A percentile compares a stretch with the other conserved stretches of the same genome.
These are phyloP conservation scores for Solanum aculeatissimum DNA, from an alignment of 305 asterid genomes.

Conservation along the genomic window DNA sequence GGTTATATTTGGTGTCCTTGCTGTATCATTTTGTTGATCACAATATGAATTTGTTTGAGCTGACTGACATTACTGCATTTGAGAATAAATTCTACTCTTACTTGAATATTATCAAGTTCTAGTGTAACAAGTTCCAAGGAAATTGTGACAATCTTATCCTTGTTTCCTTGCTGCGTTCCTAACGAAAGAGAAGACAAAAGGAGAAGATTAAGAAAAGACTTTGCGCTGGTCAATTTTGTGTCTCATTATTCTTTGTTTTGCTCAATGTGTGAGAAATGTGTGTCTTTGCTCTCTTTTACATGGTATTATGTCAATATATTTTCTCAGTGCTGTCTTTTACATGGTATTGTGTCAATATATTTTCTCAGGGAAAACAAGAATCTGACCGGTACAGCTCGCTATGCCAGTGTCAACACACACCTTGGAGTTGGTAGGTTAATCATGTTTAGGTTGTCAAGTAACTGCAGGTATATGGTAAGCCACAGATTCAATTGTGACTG, in stretches of 20 bases:
- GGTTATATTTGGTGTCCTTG: not conserved
- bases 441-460: not conserved
- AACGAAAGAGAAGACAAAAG: not conserved
- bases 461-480: not conserved
- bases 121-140: not conserved
- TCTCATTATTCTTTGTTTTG: not conserved
- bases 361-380: constrained; percentile 86
- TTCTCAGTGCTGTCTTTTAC: constrained; percentile 24
- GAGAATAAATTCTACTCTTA: not conserved
- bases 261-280: not conserved
- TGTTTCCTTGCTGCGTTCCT: not conserved
- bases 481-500: not conserved
- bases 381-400: constrained; percentile 96
- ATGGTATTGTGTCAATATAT: constrained; percentile 8
- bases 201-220: not conserved
- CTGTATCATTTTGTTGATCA: not conserved
- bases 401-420: constrained; percentile 93
- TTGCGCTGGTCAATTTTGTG: not conserved
- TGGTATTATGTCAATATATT: constrained; percentile 8
- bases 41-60: not conserved
- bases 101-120: not conserved
- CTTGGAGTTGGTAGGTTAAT: constrained; percentile 77
- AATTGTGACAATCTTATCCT: not conserved
- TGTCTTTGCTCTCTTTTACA: not conserved
- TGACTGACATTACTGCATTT: not conserved